Evolutionary conservation across 148 eudicot species (phyloP).

Genomic region (Camellia granthamiana): DNA sequence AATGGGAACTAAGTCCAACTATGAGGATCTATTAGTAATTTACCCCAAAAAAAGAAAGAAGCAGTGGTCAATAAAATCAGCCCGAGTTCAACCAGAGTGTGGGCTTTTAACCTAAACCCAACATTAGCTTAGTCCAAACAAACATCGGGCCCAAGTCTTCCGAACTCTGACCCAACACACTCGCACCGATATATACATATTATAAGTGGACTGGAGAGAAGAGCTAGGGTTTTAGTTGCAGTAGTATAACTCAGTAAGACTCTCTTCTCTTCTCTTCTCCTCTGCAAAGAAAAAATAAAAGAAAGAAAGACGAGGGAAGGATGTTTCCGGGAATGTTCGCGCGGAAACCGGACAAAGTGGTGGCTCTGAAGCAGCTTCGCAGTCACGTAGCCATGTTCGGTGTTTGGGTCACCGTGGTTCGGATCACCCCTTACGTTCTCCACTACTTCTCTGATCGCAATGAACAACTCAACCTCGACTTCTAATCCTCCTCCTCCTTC

Average conservation of each 20-base stretch:
- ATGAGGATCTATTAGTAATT: too few species aligned
- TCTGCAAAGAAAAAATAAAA: not conserved
- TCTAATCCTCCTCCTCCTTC: constrained; percentile 18
- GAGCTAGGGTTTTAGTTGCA: constrained; percentile 11
- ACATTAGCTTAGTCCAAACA: too few species aligned
- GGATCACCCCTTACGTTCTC: constrained; percentile 74
- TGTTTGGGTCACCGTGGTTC: constrained; percentile 64
- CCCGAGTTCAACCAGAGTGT: too few species aligned
- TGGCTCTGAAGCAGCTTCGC: constrained; percentile 65
- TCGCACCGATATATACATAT: too few species aligned
- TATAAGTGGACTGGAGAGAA: too few species aligned
- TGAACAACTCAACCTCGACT: constrained; percentile 64
- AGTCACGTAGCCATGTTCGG: constrained; percentile 60
- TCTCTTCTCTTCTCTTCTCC: not conserved
- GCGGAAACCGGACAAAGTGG: constrained; percentile 70
- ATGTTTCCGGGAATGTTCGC: constrained; percentile 80
- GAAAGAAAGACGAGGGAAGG: constrained; percentile 16
- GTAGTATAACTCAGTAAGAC: not conserved
- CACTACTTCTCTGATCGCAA: constrained; percentile 50
- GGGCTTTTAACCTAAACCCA: too few species aligned
- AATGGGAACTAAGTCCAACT: too few species aligned
- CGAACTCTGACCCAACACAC: too few species aligned
- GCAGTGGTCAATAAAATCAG: too few species aligned
- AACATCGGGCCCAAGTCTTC: too few species aligned
- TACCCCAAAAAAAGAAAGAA: too few species aligned